phyloP scores from a whole-genome alignment of 768 basidiomycete species.

The Boletus reticuloceps region DNA sequence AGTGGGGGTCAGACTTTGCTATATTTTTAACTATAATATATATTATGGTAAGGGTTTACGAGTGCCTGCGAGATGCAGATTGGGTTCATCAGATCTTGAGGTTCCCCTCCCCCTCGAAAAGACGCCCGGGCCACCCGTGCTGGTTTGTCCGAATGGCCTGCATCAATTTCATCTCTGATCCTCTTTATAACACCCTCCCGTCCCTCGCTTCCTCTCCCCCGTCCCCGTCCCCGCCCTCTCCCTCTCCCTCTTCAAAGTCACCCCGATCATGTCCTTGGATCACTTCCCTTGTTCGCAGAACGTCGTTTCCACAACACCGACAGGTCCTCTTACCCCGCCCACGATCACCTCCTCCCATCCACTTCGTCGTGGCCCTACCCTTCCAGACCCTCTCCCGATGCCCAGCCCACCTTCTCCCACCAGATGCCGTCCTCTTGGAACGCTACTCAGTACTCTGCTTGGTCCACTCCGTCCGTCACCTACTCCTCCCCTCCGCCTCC shows the following conservation, averaged over 20 bases:
- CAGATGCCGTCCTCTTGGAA: conserved; percentile 22
- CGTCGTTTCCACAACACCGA: conserved; percentile 32
- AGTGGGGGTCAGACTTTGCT: conserved; percentile 9
- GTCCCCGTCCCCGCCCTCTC: conserved; percentile 2
- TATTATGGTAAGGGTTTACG: not conserved
- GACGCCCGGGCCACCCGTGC: not conserved
- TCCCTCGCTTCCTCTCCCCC: conserved; percentile 11
- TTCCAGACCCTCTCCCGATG: conserved; percentile 22
- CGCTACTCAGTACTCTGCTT: conserved; percentile 11
- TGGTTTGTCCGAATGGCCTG: conserved; percentile 13
- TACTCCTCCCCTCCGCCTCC: conserved; percentile 22
- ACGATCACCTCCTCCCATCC: conserved; percentile 22
- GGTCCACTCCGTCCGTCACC: conserved; percentile 15
- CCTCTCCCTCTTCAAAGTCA: not conserved
- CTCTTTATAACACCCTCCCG: conserved; percentile 29
- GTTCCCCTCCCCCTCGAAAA: not conserved
- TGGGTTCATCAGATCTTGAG: conserved; percentile 21
- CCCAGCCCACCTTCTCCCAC: conserved; percentile 10
- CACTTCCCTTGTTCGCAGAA: conserved; percentile 30
- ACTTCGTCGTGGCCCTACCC: conserved; percentile 26
- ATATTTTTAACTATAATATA: not conserved
- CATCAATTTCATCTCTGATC: conserved; percentile 25
- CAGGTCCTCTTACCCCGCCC: conserved; percentile 19
- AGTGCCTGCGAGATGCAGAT: conserved; percentile 18
- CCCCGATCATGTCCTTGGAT: conserved; percentile 30